Conservation (phyloP, 148 eudicot species). For the Polygonum aviculare region DNA sequence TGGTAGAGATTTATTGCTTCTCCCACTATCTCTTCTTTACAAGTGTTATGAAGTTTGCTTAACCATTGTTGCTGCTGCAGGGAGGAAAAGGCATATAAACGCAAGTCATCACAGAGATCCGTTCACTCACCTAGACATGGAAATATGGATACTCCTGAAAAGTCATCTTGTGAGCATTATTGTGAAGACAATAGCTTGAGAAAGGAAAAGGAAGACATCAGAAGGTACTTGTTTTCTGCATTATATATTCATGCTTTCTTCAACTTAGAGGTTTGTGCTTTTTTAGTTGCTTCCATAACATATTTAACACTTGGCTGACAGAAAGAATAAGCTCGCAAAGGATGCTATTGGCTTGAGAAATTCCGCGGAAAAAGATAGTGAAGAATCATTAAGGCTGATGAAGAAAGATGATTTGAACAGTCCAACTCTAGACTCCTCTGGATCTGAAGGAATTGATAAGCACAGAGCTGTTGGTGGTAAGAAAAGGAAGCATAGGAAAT, state of each 20-base stretch:
- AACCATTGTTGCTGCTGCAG: conserved; percentile 27
- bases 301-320: conserved; percentile 19
- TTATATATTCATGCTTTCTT: background rate
- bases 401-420: conserved; percentile 32
- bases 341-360: conserved; percentile 25
- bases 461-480: conserved; percentile 33
- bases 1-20: background rate
- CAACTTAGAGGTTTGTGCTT: background rate
- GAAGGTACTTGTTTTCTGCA: conserved; percentile 30
- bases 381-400: conserved; percentile 21
- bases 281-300: conserved; percentile 1
- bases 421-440: conserved; percentile 43
- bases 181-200: conserved; percentile 25
- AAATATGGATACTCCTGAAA: conserved; percentile 29
- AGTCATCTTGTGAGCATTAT: conserved; percentile 18
- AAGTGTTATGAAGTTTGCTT: background rate
- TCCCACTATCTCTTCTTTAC: background rate
- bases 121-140: conserved; percentile 19
- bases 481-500: conserved; percentile 67
- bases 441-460: conserved; percentile 44
- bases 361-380: conserved; percentile 29
- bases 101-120: conserved; percentile 32
- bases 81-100: conserved; percentile 31
- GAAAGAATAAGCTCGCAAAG: conserved; percentile 30
- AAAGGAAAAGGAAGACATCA: conserved; percentile 25